phyloP scores from a whole-genome alignment of 2,329 filamentous ascomycete species.

The Thelonectria olida region DNA sequence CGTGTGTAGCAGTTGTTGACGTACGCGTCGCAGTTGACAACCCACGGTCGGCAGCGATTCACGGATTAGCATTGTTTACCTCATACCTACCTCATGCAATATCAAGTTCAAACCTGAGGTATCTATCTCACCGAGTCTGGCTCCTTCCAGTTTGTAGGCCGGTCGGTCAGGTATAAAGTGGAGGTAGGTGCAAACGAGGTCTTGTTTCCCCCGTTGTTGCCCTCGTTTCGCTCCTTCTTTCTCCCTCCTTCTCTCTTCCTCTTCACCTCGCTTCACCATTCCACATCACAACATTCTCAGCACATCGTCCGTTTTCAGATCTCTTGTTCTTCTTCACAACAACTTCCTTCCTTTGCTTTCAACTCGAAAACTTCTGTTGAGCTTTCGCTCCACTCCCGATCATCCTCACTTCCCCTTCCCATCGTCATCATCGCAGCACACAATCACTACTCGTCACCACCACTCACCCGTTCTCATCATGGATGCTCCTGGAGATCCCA shows the following conservation, averaged over 20 bases:
- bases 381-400: not conserved
- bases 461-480: not conserved
- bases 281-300: not conserved
- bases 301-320: not conserved
- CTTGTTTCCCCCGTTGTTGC: not conserved
- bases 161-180: not conserved
- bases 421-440: not conserved
- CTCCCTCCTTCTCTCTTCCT: not conserved
- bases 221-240: not conserved
- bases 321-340: not conserved
- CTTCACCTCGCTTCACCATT: not conserved
- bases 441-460: not conserved
- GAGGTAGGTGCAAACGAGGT: conserved; percentile 2
- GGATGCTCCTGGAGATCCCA: not conserved
- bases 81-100: not conserved
- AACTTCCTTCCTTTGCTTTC: not conserved
- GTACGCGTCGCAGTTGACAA: not conserved
- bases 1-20: conserved; percentile 14
- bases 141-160: not conserved
- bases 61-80: not conserved
- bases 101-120: not conserved
- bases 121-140: not conserved
- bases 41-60: conserved; percentile 7
- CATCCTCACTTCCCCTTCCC: not conserved
- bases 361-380: not conserved